Evolutionary conservation across 805 yeast species (phyloP), one percentile per base, ranked within the genome.

Genomic region (Starmerella stellata): DNA sequence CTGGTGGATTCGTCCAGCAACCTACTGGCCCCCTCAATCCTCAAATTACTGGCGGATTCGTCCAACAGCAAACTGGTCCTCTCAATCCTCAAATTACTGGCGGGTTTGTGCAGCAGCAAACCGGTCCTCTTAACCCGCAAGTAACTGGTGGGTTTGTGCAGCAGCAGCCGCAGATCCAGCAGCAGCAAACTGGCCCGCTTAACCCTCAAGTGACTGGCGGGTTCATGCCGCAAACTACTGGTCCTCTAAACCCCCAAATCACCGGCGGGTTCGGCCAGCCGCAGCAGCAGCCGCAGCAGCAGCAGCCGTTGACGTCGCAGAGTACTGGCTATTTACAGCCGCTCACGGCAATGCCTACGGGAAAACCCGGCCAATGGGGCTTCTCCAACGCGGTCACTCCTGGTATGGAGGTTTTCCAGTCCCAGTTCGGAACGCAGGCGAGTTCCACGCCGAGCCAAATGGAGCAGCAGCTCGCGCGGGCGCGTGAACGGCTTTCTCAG

Each of bases 291-390:
- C 34, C 49, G 16, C 59, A 53, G 43, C 34, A 38, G 2, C 58
- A 56, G 7, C 59, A 60, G 5, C 36, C 32, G 24, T 31, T 47
- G 15, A 54, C 50, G 34, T 51, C 59, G 1, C 68, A 62, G 45
- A 44, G 52, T 4, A 59, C 64, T 3, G 64, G 61, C 16, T 15
- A 8, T 7, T 40, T 35, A 23, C 19, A 17, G 9, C 31, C 31
- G 14, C 49, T 63, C 30, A 54, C 49, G 35, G 51, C 65, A 2
- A 70, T 65, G 56, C 60, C 65, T 2, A 69, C 73, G 1, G 85
- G 85, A 5, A 65, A 60, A 45, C 85, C 83, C 0, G 85, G 85
- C 18, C 74, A 77, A 55, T 75, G 85, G 85, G 82, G 85, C 3
- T 74, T 77, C 61, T 74, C 74, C 33, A 66, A 75, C 23, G 75